Percentiles rank a stretch among this genome's conserved stretches.
Conservation (phyloP, 495 filamentous ascomycete species). For the Tuber indicum region DNA sequence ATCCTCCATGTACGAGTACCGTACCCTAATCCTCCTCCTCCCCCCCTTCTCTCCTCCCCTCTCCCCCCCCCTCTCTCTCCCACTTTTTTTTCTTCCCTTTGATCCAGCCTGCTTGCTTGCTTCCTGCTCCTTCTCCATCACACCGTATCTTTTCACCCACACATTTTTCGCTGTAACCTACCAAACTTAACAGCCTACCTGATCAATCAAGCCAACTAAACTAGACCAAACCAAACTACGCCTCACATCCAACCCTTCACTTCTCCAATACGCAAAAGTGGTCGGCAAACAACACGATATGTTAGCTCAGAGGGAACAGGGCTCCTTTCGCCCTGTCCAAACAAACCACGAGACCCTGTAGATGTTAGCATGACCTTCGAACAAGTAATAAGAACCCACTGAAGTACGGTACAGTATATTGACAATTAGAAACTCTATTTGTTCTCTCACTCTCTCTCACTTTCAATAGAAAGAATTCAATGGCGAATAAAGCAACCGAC, state of each 20-base stretch:
- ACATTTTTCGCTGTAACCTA: neutral
- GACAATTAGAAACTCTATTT: slow-evolving; percentile 1
- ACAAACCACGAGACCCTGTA: neutral
- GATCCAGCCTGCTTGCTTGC: neutral
- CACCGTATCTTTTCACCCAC: neutral
- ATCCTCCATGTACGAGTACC: slow-evolving; percentile 17
- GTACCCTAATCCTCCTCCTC: slow-evolving; percentile 25
- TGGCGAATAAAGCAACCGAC: neutral
- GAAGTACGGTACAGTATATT: neutral
- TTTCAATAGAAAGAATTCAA: slow-evolving; percentile 1
- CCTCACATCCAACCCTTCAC: neutral
- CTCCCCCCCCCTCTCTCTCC: slow-evolving; percentile 13
- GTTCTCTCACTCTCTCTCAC: neutral
- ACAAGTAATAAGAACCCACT: neutral
- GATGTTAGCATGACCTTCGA: neutral
- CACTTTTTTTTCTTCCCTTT: slow-evolving; percentile 21
- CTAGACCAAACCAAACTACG: neutral
- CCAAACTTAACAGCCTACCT: neutral
- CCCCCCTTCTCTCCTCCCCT: slow-evolving; percentile 28
- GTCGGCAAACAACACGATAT: neutral
- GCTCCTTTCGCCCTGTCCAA: neutral
- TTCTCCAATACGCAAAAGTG: neutral
- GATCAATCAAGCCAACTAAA: neutral
- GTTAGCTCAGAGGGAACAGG: neutral
- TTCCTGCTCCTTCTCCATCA: neutral